These are phyloP conservation scores for Metschnikowia sp. DNA, from an alignment of 805 yeast genomes.

Conservation along the genomic window DNA sequence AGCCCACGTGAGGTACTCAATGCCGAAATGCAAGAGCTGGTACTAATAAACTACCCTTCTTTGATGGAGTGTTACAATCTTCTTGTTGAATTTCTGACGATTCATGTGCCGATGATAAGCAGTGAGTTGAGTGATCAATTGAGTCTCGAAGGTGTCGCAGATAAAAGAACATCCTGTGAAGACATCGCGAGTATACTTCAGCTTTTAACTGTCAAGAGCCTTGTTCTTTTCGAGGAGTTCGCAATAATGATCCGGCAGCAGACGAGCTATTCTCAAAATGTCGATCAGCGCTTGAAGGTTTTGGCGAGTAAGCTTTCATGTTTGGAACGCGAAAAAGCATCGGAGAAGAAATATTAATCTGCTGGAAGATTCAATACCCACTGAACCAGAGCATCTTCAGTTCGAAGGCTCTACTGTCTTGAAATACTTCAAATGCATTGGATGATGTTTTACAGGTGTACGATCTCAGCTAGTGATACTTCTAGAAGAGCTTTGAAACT, in stretches of 20 bases:
- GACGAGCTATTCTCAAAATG: constrained; percentile 26
- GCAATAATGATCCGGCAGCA: constrained; percentile 21
- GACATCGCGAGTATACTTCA: constrained; percentile 20
- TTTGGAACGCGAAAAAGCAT: not conserved
- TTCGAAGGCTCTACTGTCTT: too few relatives aligned
- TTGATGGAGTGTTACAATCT: constrained; percentile 22
- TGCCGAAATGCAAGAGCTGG: constrained; percentile 19
- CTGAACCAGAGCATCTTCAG: too few relatives aligned
- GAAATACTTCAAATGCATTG: too few relatives aligned
- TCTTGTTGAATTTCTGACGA: constrained; percentile 20
- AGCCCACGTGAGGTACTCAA: not conserved
- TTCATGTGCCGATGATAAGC: constrained; percentile 19
- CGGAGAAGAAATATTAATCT: constrained; percentile 6
- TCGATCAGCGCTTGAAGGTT: constrained; percentile 15
- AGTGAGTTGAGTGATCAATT: constrained; percentile 3
- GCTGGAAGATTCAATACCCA: not conserved
- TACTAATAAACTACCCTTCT: constrained; percentile 21
- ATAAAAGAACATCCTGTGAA: constrained; percentile 6
- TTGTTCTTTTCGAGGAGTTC: constrained; percentile 29
- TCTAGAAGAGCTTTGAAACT: not conserved
- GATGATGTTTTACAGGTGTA: too few relatives aligned
- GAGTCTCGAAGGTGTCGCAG: not conserved
- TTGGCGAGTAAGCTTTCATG: constrained; percentile 1
- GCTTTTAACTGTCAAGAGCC: constrained; percentile 24
- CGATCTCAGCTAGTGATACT: not conserved